These are phyloP conservation scores for Phellinidium pouzarii DNA, from an alignment of 1,284 basidiomycete genomes.

Conservation along the genomic window DNA sequence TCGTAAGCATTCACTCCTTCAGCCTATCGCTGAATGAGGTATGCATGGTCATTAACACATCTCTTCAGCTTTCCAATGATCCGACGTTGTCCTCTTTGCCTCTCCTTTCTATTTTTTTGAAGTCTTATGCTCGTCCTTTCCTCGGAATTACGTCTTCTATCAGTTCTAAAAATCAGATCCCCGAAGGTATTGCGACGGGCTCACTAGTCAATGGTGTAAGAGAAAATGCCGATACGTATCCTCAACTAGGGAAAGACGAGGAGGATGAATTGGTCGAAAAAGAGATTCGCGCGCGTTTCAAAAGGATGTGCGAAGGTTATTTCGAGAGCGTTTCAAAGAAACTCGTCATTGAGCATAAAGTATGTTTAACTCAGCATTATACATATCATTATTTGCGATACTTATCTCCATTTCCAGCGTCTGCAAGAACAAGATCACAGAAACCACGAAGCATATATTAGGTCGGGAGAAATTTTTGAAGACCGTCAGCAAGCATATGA, in stretches of 20 bases:
- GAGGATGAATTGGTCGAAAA: conserved; percentile 76
- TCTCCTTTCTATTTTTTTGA: conserved; percentile 78
- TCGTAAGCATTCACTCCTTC: conserved; percentile 49
- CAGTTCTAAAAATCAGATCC: conserved; percentile 46
- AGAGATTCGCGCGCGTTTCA: conserved; percentile 83
- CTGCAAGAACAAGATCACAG: conserved; percentile 94
- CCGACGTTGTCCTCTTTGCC: conserved; percentile 81
- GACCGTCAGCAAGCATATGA: conserved; percentile 98
- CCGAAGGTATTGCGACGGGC: conserved; percentile 45
- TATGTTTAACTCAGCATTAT: conserved; percentile 27
- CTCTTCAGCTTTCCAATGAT: conserved; percentile 74
- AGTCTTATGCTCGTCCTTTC: conserved; percentile 75
- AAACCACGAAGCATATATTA: conserved; percentile 98
- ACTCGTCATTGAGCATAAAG: conserved; percentile 85
- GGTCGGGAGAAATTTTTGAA: conserved; percentile 98
- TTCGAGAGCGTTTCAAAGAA: conserved; percentile 91
- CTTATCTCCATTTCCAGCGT: conserved; percentile 42
- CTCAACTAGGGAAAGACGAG: conserved; percentile 29
- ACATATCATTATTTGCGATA: conserved; percentile 9
- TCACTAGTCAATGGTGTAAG: conserved; percentile 41
- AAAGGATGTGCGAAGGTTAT: conserved; percentile 89
- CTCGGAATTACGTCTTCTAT: conserved; percentile 61
- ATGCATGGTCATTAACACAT: conserved; percentile 13
- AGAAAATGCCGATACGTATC: conserved; percentile 36
- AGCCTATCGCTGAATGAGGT: background rate